Base-by-base conservation (phyloP, 176 grass and related monocot species). In the Eragrostis curvula region DNA sequence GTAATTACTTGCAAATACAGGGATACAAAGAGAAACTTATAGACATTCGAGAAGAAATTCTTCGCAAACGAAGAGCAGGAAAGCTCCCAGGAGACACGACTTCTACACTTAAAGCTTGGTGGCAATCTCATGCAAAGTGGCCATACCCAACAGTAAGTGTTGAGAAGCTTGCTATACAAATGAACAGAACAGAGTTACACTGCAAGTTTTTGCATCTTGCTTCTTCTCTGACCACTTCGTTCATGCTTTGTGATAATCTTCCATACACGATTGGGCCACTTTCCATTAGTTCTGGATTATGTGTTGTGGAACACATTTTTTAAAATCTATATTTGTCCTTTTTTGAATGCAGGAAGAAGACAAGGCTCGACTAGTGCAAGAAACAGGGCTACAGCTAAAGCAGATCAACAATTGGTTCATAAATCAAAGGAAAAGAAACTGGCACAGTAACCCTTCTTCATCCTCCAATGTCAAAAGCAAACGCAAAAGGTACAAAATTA, bases 351-450 rank as follows among this genome's bases (percentile, higher is more conserved):
- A 92, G 90, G 90, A 93, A 80, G 91, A 93, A 81, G 91, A 93
- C 57, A 93, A 93, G 84, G 91, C 91, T 52, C 83, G 91, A 40
- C 74, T 93, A 68, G 91, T 93, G 76, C 86, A 92, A 77, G 90
- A 92, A 81, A 92, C 90, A 27, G 90, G 90, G 56, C 72, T 92
- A 74, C 90, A 92, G 17, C 68, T 92, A 75, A 92, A 92, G 79
- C 90, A 92, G 44, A 92, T 92, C 51, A 92, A 92, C 60, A 92
- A 92, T 78, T 92, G 90, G 90, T 92, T 92, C 81, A 92, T 92
- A 81, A 92, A 92, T 83, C 91, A 93, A 86, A 81, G 91, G 71
- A 93, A 93, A 87, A 81, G 87, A 77, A 93, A 93, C 83, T 93
- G 91, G 91, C 91, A 93, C 66, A 93, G 84, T 53, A 89, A 93